Evolutionary conservation across 2,329 filamentous ascomycete genomes (phyloP).

Genomic region (Colletotrichum euphorbiae): DNA sequence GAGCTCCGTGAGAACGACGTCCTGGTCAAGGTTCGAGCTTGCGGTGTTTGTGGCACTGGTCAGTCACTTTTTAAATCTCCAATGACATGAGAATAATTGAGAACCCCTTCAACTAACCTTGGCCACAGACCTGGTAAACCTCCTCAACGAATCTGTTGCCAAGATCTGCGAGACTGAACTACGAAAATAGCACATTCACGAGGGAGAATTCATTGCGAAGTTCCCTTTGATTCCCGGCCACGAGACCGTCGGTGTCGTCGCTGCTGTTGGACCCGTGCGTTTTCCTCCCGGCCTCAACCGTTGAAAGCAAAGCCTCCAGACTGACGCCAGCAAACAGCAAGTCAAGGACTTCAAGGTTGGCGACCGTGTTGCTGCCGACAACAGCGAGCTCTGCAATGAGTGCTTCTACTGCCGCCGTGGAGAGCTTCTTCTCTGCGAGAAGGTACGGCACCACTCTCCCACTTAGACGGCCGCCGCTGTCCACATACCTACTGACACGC

Average conservation of each 20-base stretch:
- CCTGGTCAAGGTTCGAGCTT: slow-evolving; percentile 75
- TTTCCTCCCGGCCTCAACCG: no score
- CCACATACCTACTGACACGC: slow-evolving; percentile 5
- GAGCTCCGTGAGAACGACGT: slow-evolving; percentile 70
- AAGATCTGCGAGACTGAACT: slow-evolving; percentile 34
- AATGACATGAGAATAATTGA: neutral
- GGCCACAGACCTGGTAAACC: slow-evolving; percentile 52
- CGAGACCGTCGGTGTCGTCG: slow-evolving; percentile 75
- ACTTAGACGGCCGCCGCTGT: slow-evolving; percentile 10
- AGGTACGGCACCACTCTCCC: slow-evolving; percentile 48
- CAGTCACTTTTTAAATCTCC: slow-evolving; percentile 42
- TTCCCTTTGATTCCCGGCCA: slow-evolving; percentile 77
- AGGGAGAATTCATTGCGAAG: slow-evolving; percentile 74
- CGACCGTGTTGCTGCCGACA: slow-evolving; percentile 73
- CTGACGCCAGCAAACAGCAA: slow-evolving; percentile 49
- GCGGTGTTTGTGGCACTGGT: slow-evolving; percentile 71
- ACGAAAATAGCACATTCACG: slow-evolving; percentile 66
- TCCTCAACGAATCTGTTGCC: neutral
- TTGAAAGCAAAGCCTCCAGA: neutral
- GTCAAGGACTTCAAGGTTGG: slow-evolving; percentile 71
- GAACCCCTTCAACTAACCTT: slow-evolving; percentile 18
- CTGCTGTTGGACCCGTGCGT: slow-evolving; percentile 61
- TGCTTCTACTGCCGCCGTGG: slow-evolving; percentile 81
- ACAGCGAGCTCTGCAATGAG: slow-evolving; percentile 75
- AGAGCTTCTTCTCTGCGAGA: slow-evolving; percentile 75